Evolutionary conservation across 371 early-diverging fungal species (phyloP), one percentile per base, ranked within the genome.

Genomic region (Apophysomyces variabilis): DNA sequence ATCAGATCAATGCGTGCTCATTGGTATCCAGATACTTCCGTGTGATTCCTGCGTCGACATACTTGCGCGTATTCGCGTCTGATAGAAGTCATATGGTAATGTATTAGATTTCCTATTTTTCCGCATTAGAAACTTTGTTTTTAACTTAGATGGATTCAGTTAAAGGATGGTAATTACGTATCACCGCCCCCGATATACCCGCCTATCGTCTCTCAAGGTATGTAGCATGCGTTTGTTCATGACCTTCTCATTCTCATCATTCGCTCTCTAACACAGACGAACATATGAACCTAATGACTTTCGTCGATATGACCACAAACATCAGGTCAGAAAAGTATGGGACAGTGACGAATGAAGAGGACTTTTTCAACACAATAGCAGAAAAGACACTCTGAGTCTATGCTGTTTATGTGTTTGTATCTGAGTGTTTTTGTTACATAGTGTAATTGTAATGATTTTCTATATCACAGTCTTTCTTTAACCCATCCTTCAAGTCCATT

Each of bases 401-500:
- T 16, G 5, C 6, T 1, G 21, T 9, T 18, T 11, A 26, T 9
- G 6, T 3, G 8, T 41, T n/a, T 50, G 50, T 11, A 18, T 9
- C 5, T 50, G 21, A 50, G 16, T 7, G n/a, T 50, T 18, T 50
- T 21, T 50, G 18, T 41, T 16, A 46, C 11, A 7, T 50, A 21
- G 9, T 50, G 3, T 50, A 50, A 21, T 50, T 26, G 21, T 21
- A 9, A 5, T 18, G 3, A 18, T 50, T n/a, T 18, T 58, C 58
- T 50, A 50, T 50, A 50, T 66, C 75, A 79, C 65, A 82, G 66
- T 70, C 83, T 65, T 64, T 83, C 73, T 60, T 88, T 87, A 58
- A 93, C 93, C 97, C 96, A 97, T 60, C 90, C 90, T 78, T 96
- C 97, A 60, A 97, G 84, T 43, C 96, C 96, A 39, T 93, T 95